These are phyloP conservation scores for Pleurotus sapidus DNA, from an alignment of 768 basidiomycete genomes.

Conservation along the genomic window DNA sequence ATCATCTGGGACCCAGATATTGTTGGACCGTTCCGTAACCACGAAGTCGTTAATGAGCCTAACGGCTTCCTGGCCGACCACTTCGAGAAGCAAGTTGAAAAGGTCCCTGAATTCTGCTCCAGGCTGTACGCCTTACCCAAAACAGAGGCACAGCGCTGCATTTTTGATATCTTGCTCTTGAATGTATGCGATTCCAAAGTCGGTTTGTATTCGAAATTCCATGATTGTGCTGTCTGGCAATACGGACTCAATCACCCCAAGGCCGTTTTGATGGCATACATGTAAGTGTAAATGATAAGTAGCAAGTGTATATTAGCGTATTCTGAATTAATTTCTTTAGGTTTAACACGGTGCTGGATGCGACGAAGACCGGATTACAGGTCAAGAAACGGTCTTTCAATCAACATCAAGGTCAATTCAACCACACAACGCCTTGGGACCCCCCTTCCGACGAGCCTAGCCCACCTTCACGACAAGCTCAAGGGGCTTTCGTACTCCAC, in stretches of 20 bases:
- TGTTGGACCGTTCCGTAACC: conserved; percentile 47
- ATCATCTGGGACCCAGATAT: conserved; percentile 42
- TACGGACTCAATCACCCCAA: conserved; percentile 44
- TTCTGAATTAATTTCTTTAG: conserved; percentile 28
- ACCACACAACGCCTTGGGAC: conserved; percentile 20
- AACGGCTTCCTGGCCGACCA: conserved; percentile 33
- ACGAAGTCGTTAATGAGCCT: conserved; percentile 40
- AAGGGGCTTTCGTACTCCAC: conserved; percentile 35
- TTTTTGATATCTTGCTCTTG: conserved; percentile 45
- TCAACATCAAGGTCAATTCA: conserved; percentile 36
- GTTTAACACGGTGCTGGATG: conserved; percentile 66
- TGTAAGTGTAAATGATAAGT: conserved; percentile 39
- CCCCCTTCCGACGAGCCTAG: not conserved
- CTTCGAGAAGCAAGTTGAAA: conserved; percentile 53
- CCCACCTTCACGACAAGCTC: not conserved
- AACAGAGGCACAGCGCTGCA: conserved; percentile 30
- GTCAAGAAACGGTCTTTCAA: conserved; percentile 41
- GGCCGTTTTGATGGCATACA: conserved; percentile 58
- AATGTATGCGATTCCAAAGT: conserved; percentile 50
- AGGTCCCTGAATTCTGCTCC: conserved; percentile 40
- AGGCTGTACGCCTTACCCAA: conserved; percentile 20
- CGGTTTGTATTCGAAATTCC: conserved; percentile 61
- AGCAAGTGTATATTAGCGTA: not conserved
- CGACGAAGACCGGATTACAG: conserved; percentile 63
- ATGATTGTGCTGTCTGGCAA: conserved; percentile 51